These are phyloP conservation scores for Aureobasidium namibiae DNA, from an alignment of 2,329 filamentous ascomycete genomes.

Conservation along the genomic window DNA sequence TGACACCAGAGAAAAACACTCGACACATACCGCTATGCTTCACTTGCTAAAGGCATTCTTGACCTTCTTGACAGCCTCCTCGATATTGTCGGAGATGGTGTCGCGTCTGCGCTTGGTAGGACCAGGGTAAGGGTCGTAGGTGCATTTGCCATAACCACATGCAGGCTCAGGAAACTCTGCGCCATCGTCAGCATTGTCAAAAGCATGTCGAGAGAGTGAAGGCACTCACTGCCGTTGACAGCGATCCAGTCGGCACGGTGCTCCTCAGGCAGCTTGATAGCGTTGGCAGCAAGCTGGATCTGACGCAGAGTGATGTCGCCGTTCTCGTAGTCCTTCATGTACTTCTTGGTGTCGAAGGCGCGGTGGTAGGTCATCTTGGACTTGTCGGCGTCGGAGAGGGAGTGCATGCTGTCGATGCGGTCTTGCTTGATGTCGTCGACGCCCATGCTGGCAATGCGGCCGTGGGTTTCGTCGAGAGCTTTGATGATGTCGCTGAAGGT, in stretches of 20 bases:
- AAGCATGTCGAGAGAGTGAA: not conserved
- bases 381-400: not conserved
- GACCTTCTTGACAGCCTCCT: conserved; percentile 4
- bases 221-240: not conserved
- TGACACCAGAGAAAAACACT: not conserved
- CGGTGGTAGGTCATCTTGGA: not conserved
- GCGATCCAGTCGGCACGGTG: not conserved
- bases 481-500: not conserved
- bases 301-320: not conserved
- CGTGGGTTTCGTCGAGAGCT: not conserved
- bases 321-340: not conserved
- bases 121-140: not conserved
- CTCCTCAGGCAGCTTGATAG: conserved; percentile 11
- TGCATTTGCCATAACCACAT: not conserved
- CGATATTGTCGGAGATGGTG: not conserved
- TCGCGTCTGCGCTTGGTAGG: not conserved
- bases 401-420: not conserved
- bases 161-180: not conserved
- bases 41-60: not conserved
- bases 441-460: not conserved
- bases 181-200: not conserved
- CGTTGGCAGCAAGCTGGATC: not conserved
- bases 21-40: not conserved
- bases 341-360: not conserved
- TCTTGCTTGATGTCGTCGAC: not conserved